Conservation (phyloP, 2,329 filamentous ascomycete species). For the Dactylonectria estremocensis region DNA sequence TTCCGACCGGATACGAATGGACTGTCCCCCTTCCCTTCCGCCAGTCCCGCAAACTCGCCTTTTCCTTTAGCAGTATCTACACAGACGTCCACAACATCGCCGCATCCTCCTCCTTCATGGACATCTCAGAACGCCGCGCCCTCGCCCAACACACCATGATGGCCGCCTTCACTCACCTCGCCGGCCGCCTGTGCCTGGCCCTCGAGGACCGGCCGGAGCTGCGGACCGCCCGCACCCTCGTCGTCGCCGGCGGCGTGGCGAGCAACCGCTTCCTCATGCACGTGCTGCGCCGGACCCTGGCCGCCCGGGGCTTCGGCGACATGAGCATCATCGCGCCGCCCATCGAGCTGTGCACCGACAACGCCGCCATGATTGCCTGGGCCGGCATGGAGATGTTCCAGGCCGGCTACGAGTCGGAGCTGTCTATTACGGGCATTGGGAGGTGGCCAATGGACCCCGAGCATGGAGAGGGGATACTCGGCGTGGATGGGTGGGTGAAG, state of each 20-base stretch:
- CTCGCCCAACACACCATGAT: slow-evolving; percentile 84
- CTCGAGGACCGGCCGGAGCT: slow-evolving; percentile 60
- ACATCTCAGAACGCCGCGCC: slow-evolving; percentile 72
- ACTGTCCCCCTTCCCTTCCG: slow-evolving; percentile 77
- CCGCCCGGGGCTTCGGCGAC: slow-evolving; percentile 74
- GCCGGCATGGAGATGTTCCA: slow-evolving; percentile 92
- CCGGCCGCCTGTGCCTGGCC: slow-evolving; percentile 79
- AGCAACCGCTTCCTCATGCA: slow-evolving; percentile 85
- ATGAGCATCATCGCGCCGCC: slow-evolving; percentile 83
- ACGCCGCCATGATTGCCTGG: slow-evolving; percentile 98
- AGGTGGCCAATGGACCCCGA: slow-evolving; percentile 84
- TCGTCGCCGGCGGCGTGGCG: slow-evolving; percentile 92
- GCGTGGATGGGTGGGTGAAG: slow-evolving; percentile 65
- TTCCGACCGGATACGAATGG: slow-evolving; percentile 69
- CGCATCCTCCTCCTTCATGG: slow-evolving; percentile 58
- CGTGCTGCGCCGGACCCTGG: slow-evolving; percentile 71
- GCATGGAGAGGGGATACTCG: slow-evolving; percentile 74
- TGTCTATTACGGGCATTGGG: slow-evolving; percentile 72
- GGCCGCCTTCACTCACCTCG: slow-evolving; percentile 89
- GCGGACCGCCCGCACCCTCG: slow-evolving; percentile 71
- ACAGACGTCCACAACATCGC: slow-evolving; percentile 65
- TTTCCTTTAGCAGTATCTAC: slow-evolving; percentile 81
- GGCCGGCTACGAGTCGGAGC: slow-evolving; percentile 77
- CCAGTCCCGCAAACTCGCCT: slow-evolving; percentile 71
- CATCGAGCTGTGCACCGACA: slow-evolving; percentile 86